Conservation (phyloP, 305 asterid species). For the Stenogyne calaminthoides region DNA sequence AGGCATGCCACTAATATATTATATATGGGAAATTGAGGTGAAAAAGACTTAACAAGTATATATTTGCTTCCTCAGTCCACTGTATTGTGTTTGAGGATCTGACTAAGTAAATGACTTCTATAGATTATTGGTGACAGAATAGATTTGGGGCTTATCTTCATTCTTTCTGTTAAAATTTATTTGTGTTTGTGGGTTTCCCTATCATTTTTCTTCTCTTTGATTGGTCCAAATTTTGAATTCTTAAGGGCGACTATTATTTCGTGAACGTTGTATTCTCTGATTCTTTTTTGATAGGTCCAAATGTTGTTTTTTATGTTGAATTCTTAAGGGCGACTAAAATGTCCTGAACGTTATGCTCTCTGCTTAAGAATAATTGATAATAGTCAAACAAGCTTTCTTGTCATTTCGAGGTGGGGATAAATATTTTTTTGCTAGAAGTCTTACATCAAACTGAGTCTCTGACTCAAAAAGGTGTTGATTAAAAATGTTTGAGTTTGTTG, state of each 20-base stretch:
- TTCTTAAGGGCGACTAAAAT: not conserved
- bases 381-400: not conserved
- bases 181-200: not conserved
- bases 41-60: not conserved
- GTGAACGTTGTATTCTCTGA: not conserved
- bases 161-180: not conserved
- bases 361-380: not conserved
- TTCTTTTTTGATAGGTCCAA: not conserved
- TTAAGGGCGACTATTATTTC: not conserved
- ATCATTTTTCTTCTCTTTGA: not conserved
- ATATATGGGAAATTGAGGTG: not conserved
- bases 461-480: not conserved
- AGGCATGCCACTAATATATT: not conserved
- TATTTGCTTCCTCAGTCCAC: not conserved
- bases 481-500: not conserved
- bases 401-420: not conserved
- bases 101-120: not conserved
- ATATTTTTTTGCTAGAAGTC: not conserved
- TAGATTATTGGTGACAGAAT: not conserved
- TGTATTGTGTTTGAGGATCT: not conserved
- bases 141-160: not conserved
- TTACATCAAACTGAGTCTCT: not conserved
- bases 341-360: not conserved
- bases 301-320: not conserved
- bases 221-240: not conserved